Evolutionary conservation across 192 early-diverging fungal genomes (phyloP), one percentile per base, ranked within the genome.

Genomic region (Haplosporangium gracile): DNA sequence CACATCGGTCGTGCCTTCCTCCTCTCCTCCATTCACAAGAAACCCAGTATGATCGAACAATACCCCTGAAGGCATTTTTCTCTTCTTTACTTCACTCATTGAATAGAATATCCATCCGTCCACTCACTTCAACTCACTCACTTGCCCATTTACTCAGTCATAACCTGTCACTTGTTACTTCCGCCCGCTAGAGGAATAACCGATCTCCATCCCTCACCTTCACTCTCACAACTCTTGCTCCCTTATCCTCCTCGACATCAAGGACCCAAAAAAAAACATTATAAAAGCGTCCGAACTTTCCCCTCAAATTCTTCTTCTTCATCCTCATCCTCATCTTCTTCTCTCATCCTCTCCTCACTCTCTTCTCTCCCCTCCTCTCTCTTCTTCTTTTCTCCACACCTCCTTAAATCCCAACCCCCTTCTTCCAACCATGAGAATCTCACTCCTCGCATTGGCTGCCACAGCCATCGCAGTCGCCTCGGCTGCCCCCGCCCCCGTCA

Each of bases 401-500:
- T 57, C 49, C 16, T 24, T 26, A 60, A 60, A 60, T 26, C 55
- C 8, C 55, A 53, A 53, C 51, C 13, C 24, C 55, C 2, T 22
- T 16, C 60, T 43, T 43, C n/a, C 18, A 39, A 65, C 36, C 63
- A 86, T 86, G 84, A 86, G n/a, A 70, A 40, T 86, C 68, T 73
- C 84, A 10, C n/a, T 77, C 79, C 75, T 86, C 71, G 70, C 84
- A 32, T 75, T 86, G 75, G 84, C 84, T 63, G 84, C 75, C 38
- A 73, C 79, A 34, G 84, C 79, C 72, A 32, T 86, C 53, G 79
- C 84, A 72, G 32, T 69, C 39, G 79, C 76, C 68, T 74, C 74
- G 32, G 79, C 79, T 5, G 79, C 65, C 15, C 84, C 84, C 36
- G 71, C 81, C 36, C 60, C 60, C 1, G 74, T 80, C 57, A 86